Evolutionary conservation across 768 basidiomycete genomes (phyloP), one percentile per base, ranked within the genome.

Genomic region (Dentipellis sp.): DNA sequence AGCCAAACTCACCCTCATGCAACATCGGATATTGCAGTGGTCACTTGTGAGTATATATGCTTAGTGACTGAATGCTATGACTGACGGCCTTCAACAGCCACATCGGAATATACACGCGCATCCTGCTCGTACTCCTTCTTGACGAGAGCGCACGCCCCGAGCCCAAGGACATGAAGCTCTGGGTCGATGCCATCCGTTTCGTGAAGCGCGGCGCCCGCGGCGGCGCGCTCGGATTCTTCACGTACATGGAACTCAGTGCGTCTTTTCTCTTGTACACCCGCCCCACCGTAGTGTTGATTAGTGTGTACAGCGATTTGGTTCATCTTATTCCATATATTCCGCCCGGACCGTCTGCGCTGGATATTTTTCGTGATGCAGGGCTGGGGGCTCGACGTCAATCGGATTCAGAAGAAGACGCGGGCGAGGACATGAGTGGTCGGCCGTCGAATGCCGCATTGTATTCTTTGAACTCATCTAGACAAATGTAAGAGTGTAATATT

Each of bases 51-150:
- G 72, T 68, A 11, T 6, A 6, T 6, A 29, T 6, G 3, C 29
- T 29, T 29, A 3, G 29, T 3, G 29, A 29, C 29, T 29, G 29
- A 3, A 3, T 3, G 29, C 29, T 29, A 29, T 29, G 29, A 29
- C 29, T 29, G 29, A 29, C 29, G 29, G 19, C 2, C 45, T 50
- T 17, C 23, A 39, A 55, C 39, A 76, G 75, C 69, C 79, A 81
- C 61, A 80, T 82, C 36, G 79, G 80, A 36, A 78, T 80, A 21
- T 78, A 78, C 57, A 77, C 74, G 9, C 75, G 78, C 21, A 77
- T 79, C 21, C 73, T 79, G 11, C 66, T 79, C 9, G 74, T 73
- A 2, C 72, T 79, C 47, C 71, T 80, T 22, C 68, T 78, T 59
- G 77, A 80, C 62, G 57, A 66, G n/a, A 63, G 63, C 42, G 74